Evolutionary conservation across 2,329 filamentous ascomycete genomes (phyloP), one percentile per base, ranked within the genome.

Genomic region (Xylariales sp.): DNA sequence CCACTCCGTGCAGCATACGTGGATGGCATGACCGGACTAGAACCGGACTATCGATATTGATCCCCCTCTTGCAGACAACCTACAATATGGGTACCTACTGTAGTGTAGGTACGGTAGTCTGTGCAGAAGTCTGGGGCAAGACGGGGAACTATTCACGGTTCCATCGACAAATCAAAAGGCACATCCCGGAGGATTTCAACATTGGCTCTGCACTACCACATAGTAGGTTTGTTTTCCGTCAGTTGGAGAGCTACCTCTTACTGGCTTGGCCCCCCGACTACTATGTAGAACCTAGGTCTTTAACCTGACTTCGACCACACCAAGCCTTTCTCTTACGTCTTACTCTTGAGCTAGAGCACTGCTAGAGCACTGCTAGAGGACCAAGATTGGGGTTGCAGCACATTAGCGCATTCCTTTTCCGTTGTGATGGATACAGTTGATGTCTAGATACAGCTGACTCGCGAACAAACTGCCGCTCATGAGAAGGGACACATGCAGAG

Each of bases 141-240:
- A 41, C 39, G 39, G 52, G 52, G 39, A 61, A 46, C 53, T 71
- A 67, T 70, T 74, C 71, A 70, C 68, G 63, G 61, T 32, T 58
- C 58, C 32, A 58, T 69, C 55, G 61, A 65, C 71, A 67, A 70
- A 70, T 65, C 72, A 41, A 14, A 68, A 63, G 43, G 46, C 23
- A 55, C 58, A 57, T 61, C 68, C 60, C 57, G 54, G 56, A 53
- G 49, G 58, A 57, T 67, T 59, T 66, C 48, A 71, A 66, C 69
- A 67, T 73, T 66, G 71, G 72, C 69, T 68, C 69, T 71, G 68
- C 72, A 66, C 57, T 55, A 23, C 46, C 58, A 41, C 12, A 14
- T 41, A 41, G 39, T 41, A 41, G 39, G 39, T 14, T 4, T 12
- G 39, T 14, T 4, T 12, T 34, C n/a, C 16, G 10, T 43, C 49